These are phyloP conservation scores for Puccinia sorghi DNA, from an alignment of 1,284 basidiomycete genomes.

Conservation along the genomic window DNA sequence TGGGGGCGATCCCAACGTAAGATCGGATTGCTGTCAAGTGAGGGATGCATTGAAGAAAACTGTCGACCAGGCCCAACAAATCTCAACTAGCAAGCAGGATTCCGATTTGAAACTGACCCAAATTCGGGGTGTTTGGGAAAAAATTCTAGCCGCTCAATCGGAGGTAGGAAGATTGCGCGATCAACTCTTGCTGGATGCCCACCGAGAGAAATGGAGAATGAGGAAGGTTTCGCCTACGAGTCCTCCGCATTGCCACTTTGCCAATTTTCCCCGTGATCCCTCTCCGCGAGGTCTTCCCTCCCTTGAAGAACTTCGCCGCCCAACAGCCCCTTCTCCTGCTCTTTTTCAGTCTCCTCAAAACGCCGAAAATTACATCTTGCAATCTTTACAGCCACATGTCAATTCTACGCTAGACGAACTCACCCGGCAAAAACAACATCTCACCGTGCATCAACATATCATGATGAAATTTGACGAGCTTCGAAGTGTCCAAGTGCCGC, in stretches of 20 bases:
- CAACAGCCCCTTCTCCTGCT: not conserved
- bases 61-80: slow-evolving; percentile 18
- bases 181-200: slow-evolving; percentile 13
- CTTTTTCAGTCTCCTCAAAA: slow-evolving; percentile 16
- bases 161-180: slow-evolving; percentile 14
- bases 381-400: slow-evolving; percentile 21
- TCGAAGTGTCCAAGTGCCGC: not conserved
- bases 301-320: slow-evolving; percentile 14
- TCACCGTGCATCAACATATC: slow-evolving; percentile 20
- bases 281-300: slow-evolving; percentile 13
- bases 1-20: slow-evolving; percentile 29
- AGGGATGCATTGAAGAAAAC: slow-evolving; percentile 17
- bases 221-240: slow-evolving; percentile 16
- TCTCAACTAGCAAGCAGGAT: slow-evolving; percentile 10
- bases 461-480: slow-evolving; percentile 1
- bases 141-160: slow-evolving; percentile 6
- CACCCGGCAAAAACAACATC: not conserved
- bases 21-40: slow-evolving; percentile 8
- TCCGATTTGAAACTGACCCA: not conserved
- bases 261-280: not conserved
- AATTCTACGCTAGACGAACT: slow-evolving; percentile 15
- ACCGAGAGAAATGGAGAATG: slow-evolving; percentile 39
- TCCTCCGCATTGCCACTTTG: not conserved
- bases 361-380: not conserved
- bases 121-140: slow-evolving; percentile 20